Evolutionary conservation across 1,284 basidiomycete genomes (phyloP), one percentile per base, ranked within the genome.

Genomic region (Ustilago sp.): DNA sequence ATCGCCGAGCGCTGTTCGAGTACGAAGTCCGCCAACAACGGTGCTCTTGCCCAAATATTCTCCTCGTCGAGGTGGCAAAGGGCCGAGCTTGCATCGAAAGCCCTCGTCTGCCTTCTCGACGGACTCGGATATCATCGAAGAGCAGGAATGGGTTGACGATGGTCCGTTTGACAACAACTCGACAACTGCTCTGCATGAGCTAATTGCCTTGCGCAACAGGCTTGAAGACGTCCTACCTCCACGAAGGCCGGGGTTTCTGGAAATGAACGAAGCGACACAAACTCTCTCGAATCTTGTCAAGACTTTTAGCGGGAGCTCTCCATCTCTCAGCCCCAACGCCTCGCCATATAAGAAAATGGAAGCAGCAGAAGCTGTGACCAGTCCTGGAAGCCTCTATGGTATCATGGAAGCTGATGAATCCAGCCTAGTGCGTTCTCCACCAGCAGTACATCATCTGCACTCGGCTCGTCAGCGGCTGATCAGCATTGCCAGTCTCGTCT

Each of bases 61-160:
- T 8, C 67, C 72, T 3, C 63, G 35, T 5, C 50, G 65, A 47
- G 28, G 45, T 6, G 23, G 32, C n/a, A 45, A 32, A 13, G 23
- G 5, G n/a, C 32, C 15, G 7, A 51, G 32, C 7, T 38, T 63
- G 34, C 57, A 36, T 12, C 58, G 57, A 13, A 51, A 60, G 47
- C 57, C 70, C 1, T 66, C 63, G 1, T 36, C 41, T 9, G 58
- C 53, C 17, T 63, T 67, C 19, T 61, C 57, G 6, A 60, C 57
- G 38, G 56, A 66, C 32, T 64, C 67, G 2, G 60, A 60, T 1
- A 19, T 54, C 15, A 52, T 45, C 0, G 64, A 67, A 50, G 64
- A 53, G 55, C 63, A 69, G 41, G 67, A 71, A 38, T 71, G 73
- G 68, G 63, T 75, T n/a, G 68, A 68, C 19, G 68, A 70, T 35